phyloP scores from a whole-genome alignment of 31 red algal genomes.

The Endocladia muricata region DNA sequence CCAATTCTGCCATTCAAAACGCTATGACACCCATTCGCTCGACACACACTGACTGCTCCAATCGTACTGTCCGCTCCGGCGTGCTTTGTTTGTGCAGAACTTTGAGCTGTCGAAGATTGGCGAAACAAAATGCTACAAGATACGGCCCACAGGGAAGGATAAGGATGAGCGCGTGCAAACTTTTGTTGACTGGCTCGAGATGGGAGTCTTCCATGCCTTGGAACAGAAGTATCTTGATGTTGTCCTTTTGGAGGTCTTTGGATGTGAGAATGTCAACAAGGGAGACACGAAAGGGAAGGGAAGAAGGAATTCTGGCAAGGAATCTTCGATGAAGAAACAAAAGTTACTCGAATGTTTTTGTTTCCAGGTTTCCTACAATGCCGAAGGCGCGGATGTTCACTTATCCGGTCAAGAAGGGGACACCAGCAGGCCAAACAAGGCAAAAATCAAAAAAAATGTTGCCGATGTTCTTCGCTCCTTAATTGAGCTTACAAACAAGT shows the following conservation, averaged over 20 bases:
- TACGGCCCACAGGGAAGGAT: no score
- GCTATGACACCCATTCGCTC: no score
- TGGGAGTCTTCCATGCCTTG: conserved; percentile 53
- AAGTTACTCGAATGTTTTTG: conserved; percentile 52
- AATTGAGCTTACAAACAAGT: conserved; percentile 31
- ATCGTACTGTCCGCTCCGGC: no score
- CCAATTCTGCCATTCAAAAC: neutral
- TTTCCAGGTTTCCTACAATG: conserved; percentile 34
- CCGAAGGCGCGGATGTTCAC: neutral
- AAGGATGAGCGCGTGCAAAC: no score
- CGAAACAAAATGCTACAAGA: no score
- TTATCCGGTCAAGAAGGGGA: neutral
- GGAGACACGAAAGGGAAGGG: neutral
- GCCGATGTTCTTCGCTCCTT: conserved; percentile 19
- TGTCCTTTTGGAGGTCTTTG: conserved; percentile 36
- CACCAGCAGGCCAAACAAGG: neutral
- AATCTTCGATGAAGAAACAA: neutral
- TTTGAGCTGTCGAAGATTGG: no score
- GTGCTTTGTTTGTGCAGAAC: no score
- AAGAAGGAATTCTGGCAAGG: neutral
- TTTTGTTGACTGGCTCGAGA: conserved; percentile 34
- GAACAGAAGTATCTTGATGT: conserved; percentile 25
- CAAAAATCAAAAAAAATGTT: conserved; percentile 22
- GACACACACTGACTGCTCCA: no score
- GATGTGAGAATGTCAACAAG: neutral